Evolutionary conservation across 179 eudicot species (phyloP).

Genomic region (Sideroxylon spinosum): DNA sequence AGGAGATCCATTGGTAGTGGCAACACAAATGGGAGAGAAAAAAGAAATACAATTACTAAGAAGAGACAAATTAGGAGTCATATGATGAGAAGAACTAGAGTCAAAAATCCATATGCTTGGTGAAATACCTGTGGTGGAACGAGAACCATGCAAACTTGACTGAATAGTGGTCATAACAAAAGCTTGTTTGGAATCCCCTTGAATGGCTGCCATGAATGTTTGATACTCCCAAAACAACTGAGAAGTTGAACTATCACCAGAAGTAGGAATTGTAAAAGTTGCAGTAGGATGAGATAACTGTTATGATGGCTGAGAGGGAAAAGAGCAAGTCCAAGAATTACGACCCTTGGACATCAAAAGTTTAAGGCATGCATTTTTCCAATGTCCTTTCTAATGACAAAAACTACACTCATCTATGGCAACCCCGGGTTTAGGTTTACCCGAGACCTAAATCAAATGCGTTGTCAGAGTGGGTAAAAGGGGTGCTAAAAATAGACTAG

Average conservation of each 20-base stretch:
- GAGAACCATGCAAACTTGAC: not conserved
- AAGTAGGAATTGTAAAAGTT: not conserved
- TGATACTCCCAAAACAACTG: not conserved
- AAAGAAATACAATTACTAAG: too few relatives aligned
- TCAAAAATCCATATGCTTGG: too few relatives aligned
- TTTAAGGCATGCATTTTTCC: not conserved
- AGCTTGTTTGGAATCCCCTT: not conserved
- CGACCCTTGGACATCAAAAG: not conserved
- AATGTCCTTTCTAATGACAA: not conserved
- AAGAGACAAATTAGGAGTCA: too few relatives aligned
- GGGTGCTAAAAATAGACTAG: too few relatives aligned
- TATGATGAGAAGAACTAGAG: too few relatives aligned
- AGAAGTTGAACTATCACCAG: not conserved
- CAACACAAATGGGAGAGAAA: too few relatives aligned
- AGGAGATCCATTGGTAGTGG: too few relatives aligned
- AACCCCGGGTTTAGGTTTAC: too few relatives aligned
- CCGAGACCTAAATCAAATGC: not conserved
- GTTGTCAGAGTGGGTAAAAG: too few relatives aligned
- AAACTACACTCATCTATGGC: too few relatives aligned
- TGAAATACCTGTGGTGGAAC: too few relatives aligned
- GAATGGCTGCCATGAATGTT: not conserved
- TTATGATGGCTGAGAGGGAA: not conserved
- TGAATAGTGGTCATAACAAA: too few relatives aligned
- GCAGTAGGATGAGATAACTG: not conserved
- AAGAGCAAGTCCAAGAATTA: not conserved